Evolutionary conservation across 2,329 filamentous ascomycete genomes (phyloP).

Genomic region (Teratosphaeria epicoccoides): DNA sequence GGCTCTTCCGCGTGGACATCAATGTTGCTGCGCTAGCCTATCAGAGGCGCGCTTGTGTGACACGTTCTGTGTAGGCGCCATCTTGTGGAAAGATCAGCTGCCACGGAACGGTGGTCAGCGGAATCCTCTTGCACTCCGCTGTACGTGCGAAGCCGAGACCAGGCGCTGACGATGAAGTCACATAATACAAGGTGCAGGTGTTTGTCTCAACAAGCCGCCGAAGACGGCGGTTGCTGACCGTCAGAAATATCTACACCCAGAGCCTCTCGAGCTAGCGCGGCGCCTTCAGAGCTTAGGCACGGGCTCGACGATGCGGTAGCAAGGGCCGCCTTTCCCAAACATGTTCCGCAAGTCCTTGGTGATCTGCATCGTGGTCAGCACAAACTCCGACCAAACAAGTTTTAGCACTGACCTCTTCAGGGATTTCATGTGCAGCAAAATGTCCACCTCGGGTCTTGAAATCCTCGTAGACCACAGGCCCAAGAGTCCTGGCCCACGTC

Average conservation of each 20-base stretch:
- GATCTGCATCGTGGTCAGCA: conserved; percentile 23
- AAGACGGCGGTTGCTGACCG: too few relatives aligned
- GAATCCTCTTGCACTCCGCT: too few relatives aligned
- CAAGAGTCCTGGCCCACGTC: conserved; percentile 49
- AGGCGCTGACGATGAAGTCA: too few relatives aligned
- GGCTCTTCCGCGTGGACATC: not conserved
- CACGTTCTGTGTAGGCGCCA: not conserved
- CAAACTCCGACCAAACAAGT: not conserved
- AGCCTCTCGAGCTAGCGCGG: too few relatives aligned
- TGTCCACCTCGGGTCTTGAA: conserved; percentile 44
- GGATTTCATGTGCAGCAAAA: conserved; percentile 49
- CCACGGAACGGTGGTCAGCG: too few relatives aligned
- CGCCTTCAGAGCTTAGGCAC: conserved; percentile 6
- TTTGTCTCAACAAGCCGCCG: too few relatives aligned
- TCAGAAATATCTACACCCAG: too few relatives aligned
- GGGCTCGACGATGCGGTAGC: conserved; percentile 6
- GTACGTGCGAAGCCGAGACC: too few relatives aligned
- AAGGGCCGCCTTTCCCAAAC: conserved; percentile 39
- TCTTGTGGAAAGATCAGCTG: not conserved
- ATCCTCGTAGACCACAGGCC: conserved; percentile 46
- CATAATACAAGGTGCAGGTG: too few relatives aligned
- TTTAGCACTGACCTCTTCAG: conserved; percentile 24
- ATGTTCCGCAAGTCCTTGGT: conserved; percentile 43
- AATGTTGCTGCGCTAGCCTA: not conserved
- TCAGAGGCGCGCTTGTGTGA: not conserved